A percentile compares a stretch with the other conserved stretches of the same genome.
Conservation (phyloP, 2,329 filamentous ascomycete genomes). For the Nemania bipapillata region DNA sequence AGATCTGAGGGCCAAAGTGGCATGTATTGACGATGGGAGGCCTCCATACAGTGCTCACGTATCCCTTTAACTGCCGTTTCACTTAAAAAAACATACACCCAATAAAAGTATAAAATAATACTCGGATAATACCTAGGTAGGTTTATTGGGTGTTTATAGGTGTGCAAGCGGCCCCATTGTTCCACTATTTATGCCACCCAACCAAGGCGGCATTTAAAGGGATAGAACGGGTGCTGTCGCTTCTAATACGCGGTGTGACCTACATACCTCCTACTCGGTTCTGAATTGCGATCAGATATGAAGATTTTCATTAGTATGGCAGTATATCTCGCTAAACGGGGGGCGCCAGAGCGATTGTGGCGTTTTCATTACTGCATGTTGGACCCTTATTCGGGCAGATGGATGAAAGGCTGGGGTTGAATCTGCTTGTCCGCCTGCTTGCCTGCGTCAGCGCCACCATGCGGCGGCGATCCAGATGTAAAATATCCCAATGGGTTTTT, state of each 20-base stretch:
- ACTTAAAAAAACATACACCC: no score
- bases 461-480: neutral
- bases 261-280: neutral
- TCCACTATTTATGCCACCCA: no score
- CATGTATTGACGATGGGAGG: neutral
- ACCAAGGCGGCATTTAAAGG: no score
- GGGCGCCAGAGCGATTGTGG: neutral
- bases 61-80: no score
- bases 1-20: neutral
- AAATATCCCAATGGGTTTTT: neutral
- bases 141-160: no score
- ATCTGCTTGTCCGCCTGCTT: no score
- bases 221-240: neutral
- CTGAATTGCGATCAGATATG: neutral
- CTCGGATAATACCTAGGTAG: no score
- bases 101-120: no score
- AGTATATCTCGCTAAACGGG: neutral
- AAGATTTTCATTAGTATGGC: neutral
- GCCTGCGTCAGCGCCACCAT: neutral
- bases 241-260: neutral
- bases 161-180: no score
- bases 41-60: neutral
- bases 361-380: neutral
- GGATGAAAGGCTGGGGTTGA: neutral
- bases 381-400: constrained; percentile 1